These are phyloP conservation scores for Lentinula guzmanii DNA, from an alignment of 768 basidiomycete species.

Conservation along the genomic window DNA sequence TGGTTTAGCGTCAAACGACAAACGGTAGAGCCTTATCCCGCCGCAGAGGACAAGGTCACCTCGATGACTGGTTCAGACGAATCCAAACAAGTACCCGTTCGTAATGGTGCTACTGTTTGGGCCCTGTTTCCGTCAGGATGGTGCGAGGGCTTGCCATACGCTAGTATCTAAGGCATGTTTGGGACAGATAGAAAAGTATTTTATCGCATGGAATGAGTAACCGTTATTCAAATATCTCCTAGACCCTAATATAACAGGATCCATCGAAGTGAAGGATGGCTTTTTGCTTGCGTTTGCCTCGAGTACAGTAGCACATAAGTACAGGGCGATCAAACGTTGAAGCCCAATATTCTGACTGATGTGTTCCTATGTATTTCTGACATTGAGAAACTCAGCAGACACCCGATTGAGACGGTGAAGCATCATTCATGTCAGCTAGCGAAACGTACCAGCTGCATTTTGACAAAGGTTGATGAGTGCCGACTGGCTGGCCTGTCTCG, in stretches of 20 bases:
- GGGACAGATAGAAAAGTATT: not conserved
- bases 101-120: constrained; percentile 1
- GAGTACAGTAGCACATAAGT: not conserved
- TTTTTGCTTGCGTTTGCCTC: too few relatives aligned
- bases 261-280: not conserved
- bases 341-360: not conserved
- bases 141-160: not conserved
- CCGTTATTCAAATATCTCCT: not conserved
- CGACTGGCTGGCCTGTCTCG: too few relatives aligned
- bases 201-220: not conserved
- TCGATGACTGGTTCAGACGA: not conserved
- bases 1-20: constrained; percentile 39
- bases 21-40: not conserved
- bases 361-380: not conserved
- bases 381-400: not conserved
- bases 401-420: too few relatives aligned
- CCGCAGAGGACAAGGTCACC: not conserved
- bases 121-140: not conserved
- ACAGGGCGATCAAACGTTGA: not conserved
- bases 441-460: too few relatives aligned
- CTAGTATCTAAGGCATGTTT: not conserved
- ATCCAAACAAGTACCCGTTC: not conserved
- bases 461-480: too few relatives aligned
- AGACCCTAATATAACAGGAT: not conserved
- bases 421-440: too few relatives aligned